Percentiles rank a stretch among this genome's conserved stretches.
Evolutionary conservation across 345 rosid species (phyloP).

Genomic region (Reutealis trisperma): DNA sequence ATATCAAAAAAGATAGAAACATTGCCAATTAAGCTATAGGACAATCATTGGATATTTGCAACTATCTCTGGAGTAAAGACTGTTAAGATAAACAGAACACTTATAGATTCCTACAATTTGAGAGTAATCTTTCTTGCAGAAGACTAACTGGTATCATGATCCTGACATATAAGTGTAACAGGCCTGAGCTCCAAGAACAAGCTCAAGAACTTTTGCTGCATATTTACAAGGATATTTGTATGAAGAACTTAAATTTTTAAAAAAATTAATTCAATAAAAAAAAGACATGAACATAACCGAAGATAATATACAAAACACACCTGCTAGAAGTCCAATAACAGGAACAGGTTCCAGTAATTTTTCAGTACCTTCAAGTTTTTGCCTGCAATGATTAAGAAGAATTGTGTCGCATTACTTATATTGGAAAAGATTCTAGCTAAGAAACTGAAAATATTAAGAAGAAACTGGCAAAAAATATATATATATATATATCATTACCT

Average conservation of each 20-base stretch:
- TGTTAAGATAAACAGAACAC: background rate
- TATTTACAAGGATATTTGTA: background rate
- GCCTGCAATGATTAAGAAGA: conserved; percentile 46
- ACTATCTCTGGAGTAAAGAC: background rate
- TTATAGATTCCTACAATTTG: background rate
- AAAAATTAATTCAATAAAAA: background rate
- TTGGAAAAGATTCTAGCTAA: background rate
- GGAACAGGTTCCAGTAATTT: conserved; percentile 69
- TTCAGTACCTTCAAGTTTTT: conserved; percentile 65
- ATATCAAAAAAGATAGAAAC: background rate
- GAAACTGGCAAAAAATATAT: background rate
- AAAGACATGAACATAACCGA: background rate
- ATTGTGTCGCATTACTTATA: background rate
- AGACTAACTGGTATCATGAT: conserved; percentile 45
- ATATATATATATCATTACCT: conserved; percentile 57
- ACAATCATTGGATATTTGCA: background rate
- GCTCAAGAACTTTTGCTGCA: conserved; percentile 85
- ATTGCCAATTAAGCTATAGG: background rate
- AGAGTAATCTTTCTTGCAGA: background rate
- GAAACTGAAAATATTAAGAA: background rate
- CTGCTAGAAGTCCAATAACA: conserved; percentile 67
- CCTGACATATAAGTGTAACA: conserved; percentile 94
- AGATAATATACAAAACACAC: conserved; percentile 32
- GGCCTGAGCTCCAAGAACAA: conserved; percentile 81
- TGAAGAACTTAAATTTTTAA: conserved; percentile 1